phyloP scores from a whole-genome alignment of 106 monocot species.

The Acanthochlamys bracteata region DNA sequence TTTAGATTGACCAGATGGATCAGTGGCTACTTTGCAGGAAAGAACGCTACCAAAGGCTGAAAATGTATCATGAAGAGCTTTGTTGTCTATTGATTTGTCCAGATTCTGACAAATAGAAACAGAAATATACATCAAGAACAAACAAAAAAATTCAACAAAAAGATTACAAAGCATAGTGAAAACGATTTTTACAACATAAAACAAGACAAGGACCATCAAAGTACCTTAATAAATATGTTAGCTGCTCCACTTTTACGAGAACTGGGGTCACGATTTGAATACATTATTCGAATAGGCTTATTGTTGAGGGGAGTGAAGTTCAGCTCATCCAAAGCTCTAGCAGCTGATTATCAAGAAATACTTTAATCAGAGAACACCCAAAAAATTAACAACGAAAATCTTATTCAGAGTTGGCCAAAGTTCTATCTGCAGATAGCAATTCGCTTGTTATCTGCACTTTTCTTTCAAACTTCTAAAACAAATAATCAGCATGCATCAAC shows the following conservation, averaged over 20 bases:
- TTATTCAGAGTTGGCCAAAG: neutral
- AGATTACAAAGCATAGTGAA: neutral
- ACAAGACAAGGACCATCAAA: neutral
- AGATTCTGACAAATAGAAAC: constrained; percentile 47
- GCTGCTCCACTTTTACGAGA: constrained; percentile 70
- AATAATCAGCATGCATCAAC: neutral
- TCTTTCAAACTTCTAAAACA: neutral
- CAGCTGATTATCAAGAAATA: constrained; percentile 33
- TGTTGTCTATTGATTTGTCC: constrained; percentile 86
- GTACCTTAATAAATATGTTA: constrained; percentile 93
- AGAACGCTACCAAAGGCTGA: constrained; percentile 54
- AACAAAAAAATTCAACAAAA: neutral
- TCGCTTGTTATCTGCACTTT: neutral
- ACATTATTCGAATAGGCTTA: constrained; percentile 83
- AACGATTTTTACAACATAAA: neutral
- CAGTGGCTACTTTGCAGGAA: constrained; percentile 58
- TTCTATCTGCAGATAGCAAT: neutral
- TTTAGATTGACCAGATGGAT: constrained; percentile 61
- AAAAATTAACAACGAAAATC: neutral
- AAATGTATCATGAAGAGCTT: constrained; percentile 71
- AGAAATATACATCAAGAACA: neutral
- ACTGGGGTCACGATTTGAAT: constrained; percentile 90
- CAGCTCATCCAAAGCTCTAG: constrained; percentile 66
- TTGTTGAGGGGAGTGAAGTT: constrained; percentile 72
- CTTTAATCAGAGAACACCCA: neutral